These are phyloP conservation scores for Synchytrium microbalum DNA, from an alignment of 371 early-diverging fungal genomes.

Conservation along the genomic window DNA sequence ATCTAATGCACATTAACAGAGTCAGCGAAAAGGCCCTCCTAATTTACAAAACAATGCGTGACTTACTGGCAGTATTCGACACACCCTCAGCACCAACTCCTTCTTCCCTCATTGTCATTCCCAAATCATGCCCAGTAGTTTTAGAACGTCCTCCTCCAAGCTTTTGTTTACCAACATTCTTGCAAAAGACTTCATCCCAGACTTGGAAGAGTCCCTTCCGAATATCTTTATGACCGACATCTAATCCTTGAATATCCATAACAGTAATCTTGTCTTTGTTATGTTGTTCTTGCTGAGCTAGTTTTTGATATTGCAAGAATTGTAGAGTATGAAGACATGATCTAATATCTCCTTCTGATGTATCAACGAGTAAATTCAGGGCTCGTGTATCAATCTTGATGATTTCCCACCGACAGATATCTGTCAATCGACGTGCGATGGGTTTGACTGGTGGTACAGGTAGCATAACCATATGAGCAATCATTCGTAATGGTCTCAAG, in stretches of 20 bases:
- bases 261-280: background rate
- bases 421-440: slow-evolving; percentile 65
- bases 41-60: background rate
- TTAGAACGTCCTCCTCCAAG: slow-evolving; percentile 7
- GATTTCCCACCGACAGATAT: slow-evolving; percentile 74
- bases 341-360: slow-evolving; percentile 79
- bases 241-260: background rate
- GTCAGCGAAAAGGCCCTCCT: background rate
- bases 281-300: background rate
- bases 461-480: slow-evolving; percentile 67
- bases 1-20: background rate
- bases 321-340: slow-evolving; percentile 83
- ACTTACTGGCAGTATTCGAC: background rate
- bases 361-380: slow-evolving; percentile 63
- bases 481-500: slow-evolving; percentile 69
- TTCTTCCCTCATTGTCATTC: slow-evolving; percentile 1
- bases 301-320: slow-evolving; percentile 35
- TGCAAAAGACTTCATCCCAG: slow-evolving; percentile 69
- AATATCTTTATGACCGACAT: slow-evolving; percentile 77
- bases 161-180: slow-evolving; percentile 3
- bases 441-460: slow-evolving; percentile 55
- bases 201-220: slow-evolving; percentile 63
- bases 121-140: slow-evolving; percentile 5
- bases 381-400: slow-evolving; percentile 66
- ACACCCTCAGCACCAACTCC: background rate